phyloP scores from a whole-genome alignment of 108 stramenopile genomes.

The Skeletonema grethae region DNA sequence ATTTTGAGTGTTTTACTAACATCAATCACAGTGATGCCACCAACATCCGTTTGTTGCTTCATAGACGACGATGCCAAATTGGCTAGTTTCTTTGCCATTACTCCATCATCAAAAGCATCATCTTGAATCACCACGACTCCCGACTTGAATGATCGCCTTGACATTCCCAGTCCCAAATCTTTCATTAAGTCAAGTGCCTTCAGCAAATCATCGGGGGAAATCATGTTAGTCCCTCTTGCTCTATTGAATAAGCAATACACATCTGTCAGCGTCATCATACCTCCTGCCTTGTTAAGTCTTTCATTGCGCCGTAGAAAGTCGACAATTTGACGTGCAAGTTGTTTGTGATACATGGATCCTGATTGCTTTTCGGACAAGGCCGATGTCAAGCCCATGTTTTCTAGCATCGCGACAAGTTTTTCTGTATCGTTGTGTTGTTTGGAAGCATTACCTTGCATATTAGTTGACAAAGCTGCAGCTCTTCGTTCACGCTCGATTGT shows the following conservation, averaged over 20 bases:
- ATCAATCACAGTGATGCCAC: slow-evolving; percentile 64
- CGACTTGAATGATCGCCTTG: slow-evolving; percentile 75
- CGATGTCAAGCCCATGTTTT: slow-evolving; percentile 94
- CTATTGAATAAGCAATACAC: slow-evolving; percentile 92
- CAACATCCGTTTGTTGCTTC: slow-evolving; percentile 9
- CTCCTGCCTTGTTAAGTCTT: slow-evolving; percentile 54
- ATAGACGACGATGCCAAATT: slow-evolving; percentile 48
- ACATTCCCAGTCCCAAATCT: slow-evolving; percentile 76
- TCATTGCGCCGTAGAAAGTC: slow-evolving; percentile 81
- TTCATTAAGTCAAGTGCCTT: slow-evolving; percentile 74
- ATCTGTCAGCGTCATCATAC: slow-evolving; percentile 84
- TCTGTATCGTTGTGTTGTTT: slow-evolving; percentile 44
- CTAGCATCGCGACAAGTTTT: slow-evolving; percentile 65
- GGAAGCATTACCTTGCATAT: slow-evolving; percentile 12
- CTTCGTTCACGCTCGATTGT: slow-evolving; percentile 54
- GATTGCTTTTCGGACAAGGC: slow-evolving; percentile 84
- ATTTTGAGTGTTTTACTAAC: slow-evolving; percentile 64
- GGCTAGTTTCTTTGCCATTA: slow-evolving; percentile 58
- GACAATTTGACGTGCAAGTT: slow-evolving; percentile 93
- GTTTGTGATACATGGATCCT: slow-evolving; percentile 79
- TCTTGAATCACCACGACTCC: slow-evolving; percentile 90
- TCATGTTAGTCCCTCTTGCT: slow-evolving; percentile 93
- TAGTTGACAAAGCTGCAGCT: slow-evolving; percentile 14
- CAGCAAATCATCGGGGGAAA: slow-evolving; percentile 95
- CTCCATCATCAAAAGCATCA: slow-evolving; percentile 59